These are phyloP conservation scores for Pisolithus orientalis DNA, from an alignment of 768 basidiomycete genomes.

Conservation along the genomic window DNA sequence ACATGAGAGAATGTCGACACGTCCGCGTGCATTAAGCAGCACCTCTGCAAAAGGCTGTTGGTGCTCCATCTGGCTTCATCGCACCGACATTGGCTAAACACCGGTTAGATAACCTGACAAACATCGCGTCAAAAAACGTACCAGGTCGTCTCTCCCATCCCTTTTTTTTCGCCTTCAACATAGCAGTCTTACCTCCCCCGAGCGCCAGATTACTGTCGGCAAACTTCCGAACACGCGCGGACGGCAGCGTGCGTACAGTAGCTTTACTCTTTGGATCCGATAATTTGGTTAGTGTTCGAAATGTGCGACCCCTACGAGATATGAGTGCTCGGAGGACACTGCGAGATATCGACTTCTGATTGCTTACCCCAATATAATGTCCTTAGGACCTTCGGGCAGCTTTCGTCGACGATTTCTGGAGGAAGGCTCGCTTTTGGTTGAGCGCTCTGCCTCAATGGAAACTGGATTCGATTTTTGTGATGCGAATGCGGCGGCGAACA, in stretches of 20 bases:
- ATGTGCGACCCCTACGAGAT: constrained; percentile 42
- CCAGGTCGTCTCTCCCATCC: constrained; percentile 60
- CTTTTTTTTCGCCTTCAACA: constrained; percentile 30
- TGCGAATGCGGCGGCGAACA: constrained; percentile 53
- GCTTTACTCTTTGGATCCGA: constrained; percentile 24
- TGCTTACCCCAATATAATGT: constrained; percentile 48
- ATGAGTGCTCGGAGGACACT: constrained; percentile 1
- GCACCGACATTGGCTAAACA: constrained; percentile 49
- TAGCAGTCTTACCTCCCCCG: constrained; percentile 31
- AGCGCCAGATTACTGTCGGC: constrained; percentile 45
- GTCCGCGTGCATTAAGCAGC: neutral
- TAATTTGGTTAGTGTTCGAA: constrained; percentile 40
- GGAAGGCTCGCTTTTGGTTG: constrained; percentile 17
- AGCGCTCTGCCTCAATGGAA: constrained; percentile 9
- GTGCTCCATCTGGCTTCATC: constrained; percentile 47
- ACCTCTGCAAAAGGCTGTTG: constrained; percentile 44
- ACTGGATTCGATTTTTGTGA: constrained; percentile 19
- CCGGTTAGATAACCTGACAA: neutral
- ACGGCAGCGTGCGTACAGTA: constrained; percentile 40
- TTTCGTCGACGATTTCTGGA: constrained; percentile 27
- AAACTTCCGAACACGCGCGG: constrained; percentile 46
- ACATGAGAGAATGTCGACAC: neutral
- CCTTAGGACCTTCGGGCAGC: constrained; percentile 35
- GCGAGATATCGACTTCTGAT: neutral
- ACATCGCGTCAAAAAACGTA: constrained; percentile 22